Evolutionary conservation across 1,284 basidiomycete genomes (phyloP), one percentile per base, ranked within the genome.

Genomic region (Butyriboletus appendiculatus): DNA sequence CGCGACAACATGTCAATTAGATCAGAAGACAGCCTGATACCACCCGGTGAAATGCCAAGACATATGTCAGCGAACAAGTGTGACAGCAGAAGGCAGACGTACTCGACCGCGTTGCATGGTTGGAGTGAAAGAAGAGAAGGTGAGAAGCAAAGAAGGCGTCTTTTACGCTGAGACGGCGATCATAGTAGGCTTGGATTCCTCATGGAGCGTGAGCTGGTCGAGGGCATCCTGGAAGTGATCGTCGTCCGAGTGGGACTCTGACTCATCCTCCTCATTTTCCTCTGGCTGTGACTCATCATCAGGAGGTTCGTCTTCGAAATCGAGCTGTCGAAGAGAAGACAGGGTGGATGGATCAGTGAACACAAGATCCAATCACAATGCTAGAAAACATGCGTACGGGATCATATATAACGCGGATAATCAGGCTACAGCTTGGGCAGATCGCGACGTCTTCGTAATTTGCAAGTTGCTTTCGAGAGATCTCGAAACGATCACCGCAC

Each of bases 401-500:
- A 74, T 99, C 96, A 70, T 90, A 98, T 48, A 99, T 85, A 38
- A 99, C 92, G 55, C 96, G 79, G 52, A 99, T 94, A 46, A 98
- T 83, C 28, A 98, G 77, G 62, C 93, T 96, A 68, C 96, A 99
- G 69, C 94, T 96, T 0, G 96, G 97, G 76, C 96, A 99, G 50
- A 86, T 94, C n/a, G 96, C 96, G 43, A 97, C 86, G 66, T 99
- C 97, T 66, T 98, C 96, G 45, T 88, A 98, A 58, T 94, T 81
- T 50, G 85, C 82, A 11, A 99, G 85, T 74, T 98, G 96, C 63
- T 77, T 76, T 60, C 88, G 84, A 18, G 93, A 89, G 63, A 99
- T 98, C 72, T 99, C 97, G 75, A 99, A 99, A 38, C 95, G 87
- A 76, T 99, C 97, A 24, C 96, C 96, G 69, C 97, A 99, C 1